Conservation (phyloP, 1,284 basidiomycete genomes). For the Ustilago curta region DNA sequence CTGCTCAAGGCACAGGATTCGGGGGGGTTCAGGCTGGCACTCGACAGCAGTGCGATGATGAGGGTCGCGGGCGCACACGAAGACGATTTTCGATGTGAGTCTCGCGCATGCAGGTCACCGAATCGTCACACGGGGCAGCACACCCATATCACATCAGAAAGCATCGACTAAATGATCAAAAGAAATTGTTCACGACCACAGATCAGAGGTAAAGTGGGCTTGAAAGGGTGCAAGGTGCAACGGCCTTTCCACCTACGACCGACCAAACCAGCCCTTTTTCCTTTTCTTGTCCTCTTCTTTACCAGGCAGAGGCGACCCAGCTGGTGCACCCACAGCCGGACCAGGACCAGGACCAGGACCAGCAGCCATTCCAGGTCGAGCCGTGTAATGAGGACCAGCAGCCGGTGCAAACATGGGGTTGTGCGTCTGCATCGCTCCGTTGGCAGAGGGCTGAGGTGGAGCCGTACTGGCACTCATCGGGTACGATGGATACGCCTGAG, state of each 20-base stretch:
- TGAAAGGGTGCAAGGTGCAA: too few species aligned
- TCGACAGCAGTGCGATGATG: too few species aligned
- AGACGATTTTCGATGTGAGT: too few species aligned
- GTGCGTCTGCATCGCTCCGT: slow-evolving; percentile 11
- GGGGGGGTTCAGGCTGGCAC: too few species aligned
- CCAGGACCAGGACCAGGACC: slow-evolving; percentile 12
- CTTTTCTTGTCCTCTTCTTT: slow-evolving; percentile 45
- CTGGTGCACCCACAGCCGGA: slow-evolving; percentile 1
- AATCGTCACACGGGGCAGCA: too few species aligned
- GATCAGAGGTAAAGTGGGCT: too few species aligned
- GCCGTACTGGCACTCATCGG: slow-evolving; percentile 32
- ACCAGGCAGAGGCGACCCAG: slow-evolving; percentile 5
- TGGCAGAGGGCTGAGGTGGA: slow-evolving; percentile 12
- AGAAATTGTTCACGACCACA: not conserved
- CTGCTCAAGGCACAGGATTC: too few species aligned
- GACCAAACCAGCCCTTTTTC: slow-evolving; percentile 54
- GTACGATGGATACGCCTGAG: slow-evolving; percentile 47
- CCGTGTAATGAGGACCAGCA: slow-evolving; percentile 12
- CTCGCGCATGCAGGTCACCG: too few species aligned
- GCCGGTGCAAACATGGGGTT: slow-evolving; percentile 29
- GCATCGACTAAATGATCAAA: too few species aligned
- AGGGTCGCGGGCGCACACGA: too few species aligned
- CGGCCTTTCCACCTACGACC: too few species aligned
- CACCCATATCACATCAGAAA: too few species aligned
- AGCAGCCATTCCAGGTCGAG: slow-evolving; percentile 21